Base-by-base conservation (phyloP, 495 filamentous ascomycete species). In the Penicillium goetzii region DNA sequence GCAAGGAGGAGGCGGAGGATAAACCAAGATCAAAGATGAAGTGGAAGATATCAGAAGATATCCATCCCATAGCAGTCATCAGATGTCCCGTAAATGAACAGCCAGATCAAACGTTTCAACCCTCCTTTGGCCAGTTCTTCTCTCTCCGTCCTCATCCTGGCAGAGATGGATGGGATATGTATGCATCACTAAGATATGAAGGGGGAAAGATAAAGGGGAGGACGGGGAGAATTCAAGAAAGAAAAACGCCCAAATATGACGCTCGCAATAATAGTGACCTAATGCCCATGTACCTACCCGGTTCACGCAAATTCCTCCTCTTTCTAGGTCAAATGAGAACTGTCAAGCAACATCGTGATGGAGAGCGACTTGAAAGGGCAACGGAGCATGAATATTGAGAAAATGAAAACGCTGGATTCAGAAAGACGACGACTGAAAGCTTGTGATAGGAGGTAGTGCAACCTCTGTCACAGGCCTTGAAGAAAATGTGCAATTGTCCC, bases 221-320 rank as follows among this genome's bases (percentile, higher is more conserved):
- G 62, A 51, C 55, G 52, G 26, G 62, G 38, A 19, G 14, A 40
- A 17, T 47, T 4, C 15, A 23, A 47, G n/a, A 25, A n/a, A 25
- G 21, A 47, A 47, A 5, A 63, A 68, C 59, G 59, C 62, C 62
- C 65, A 60, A 56, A 52, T 51, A 52, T 59, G 40, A 51, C 61
- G 54, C 56, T 68, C 59, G 56, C 62, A 34, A 59, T 63, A 55
- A 56, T 60, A 62, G 56, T 60, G 59, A 68, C 62, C 62, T 63
- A 59, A 53, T 59, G 40, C 30, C 51, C 51, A 38, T 30, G 33
- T 41, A 25, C 52, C 41, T 60, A 36, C 21, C 66, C n/a, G 26
- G 30, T 25, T 58, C n/a, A 32, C 30, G 32, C 25, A 41, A 36
- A 17, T 62, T 72, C 59, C 64, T 62, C 64, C 61, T 69, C 11